These are phyloP conservation scores for Chytridium lagenaria DNA, from an alignment of 371 early-diverging fungal species.

Conservation along the genomic window DNA sequence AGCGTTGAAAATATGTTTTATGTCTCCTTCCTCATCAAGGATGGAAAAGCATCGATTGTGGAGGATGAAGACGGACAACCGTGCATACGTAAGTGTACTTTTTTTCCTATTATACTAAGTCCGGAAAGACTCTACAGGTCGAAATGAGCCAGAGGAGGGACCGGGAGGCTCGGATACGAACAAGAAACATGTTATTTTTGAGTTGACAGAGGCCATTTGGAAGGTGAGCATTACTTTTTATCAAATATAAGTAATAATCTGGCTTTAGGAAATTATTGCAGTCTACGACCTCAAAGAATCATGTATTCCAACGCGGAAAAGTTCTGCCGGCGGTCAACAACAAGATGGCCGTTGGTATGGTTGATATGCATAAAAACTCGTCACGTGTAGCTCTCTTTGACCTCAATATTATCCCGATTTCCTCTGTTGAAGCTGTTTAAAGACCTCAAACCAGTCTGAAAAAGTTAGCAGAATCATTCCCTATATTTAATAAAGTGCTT, in stretches of 20 bases:
- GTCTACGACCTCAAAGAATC: conserved; percentile 66
- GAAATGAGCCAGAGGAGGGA: conserved; percentile 35
- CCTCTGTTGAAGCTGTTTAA: too few relatives aligned
- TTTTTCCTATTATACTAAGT: neutral
- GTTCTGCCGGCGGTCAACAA: neutral
- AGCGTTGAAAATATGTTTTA: conserved; percentile 94
- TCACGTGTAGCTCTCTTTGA: too few relatives aligned
- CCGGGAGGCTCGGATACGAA: conserved; percentile 61
- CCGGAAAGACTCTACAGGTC: neutral
- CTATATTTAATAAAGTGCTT: too few relatives aligned
- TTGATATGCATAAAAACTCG: neutral
- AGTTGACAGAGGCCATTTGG: conserved; percentile 75
- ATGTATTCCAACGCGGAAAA: conserved; percentile 66
- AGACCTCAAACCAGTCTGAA: too few relatives aligned
- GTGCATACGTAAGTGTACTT: conserved; percentile 51
- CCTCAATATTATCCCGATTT: too few relatives aligned
- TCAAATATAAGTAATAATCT: neutral
- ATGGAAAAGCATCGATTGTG: conserved; percentile 74
- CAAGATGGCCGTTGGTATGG: conserved; percentile 19
- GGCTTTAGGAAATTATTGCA: conserved; percentile 64
- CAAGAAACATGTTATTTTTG: conserved; percentile 80
- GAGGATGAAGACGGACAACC: conserved; percentile 72
- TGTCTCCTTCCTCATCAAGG: conserved; percentile 87
- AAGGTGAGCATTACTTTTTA: conserved; percentile 46
- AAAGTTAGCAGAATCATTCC: too few relatives aligned